Conservation (phyloP, 176 grass and related monocot genomes). For the Hyparrhenia diplandra region DNA sequence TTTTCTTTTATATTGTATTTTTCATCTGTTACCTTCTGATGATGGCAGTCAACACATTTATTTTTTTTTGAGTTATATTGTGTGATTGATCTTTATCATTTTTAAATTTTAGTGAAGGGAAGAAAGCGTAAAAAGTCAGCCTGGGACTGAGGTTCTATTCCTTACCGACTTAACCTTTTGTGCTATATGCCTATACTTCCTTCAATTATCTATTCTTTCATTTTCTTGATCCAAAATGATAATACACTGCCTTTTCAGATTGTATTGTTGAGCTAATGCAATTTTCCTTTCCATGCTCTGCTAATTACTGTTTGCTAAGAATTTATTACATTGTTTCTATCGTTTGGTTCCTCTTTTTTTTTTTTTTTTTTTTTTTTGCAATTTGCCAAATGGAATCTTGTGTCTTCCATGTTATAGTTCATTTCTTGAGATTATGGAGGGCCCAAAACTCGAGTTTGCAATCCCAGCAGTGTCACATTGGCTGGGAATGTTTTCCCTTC, state of each 20-base stretch:
- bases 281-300: background rate
- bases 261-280: background rate
- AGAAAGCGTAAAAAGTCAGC: slow-evolving; percentile 86
- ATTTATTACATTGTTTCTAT: background rate
- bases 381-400: slow-evolving; percentile 1
- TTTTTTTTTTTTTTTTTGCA: too few species aligned
- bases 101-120: slow-evolving; percentile 51
- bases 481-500: background rate
- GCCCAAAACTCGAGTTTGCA: background rate
- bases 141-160: slow-evolving; percentile 55
- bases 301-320: background rate
- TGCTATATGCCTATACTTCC: slow-evolving; percentile 5
- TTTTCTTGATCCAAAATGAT: slow-evolving; percentile 2
- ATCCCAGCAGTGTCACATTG: background rate
- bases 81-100: slow-evolving; percentile 30
- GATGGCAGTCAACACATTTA: background rate
- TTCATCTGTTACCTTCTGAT: background rate
- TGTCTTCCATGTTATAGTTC: background rate
- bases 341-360: too few species aligned
- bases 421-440: background rate
- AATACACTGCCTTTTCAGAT: background rate
- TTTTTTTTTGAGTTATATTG: background rate
- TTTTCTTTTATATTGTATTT: slow-evolving; percentile 1
- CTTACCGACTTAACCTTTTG: background rate
- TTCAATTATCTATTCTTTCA: background rate